A percentile compares a stretch with the other conserved stretches of the same genome.
Conservation (phyloP, 164 flowering plant species). For the Tinospora cordifolia region DNA sequence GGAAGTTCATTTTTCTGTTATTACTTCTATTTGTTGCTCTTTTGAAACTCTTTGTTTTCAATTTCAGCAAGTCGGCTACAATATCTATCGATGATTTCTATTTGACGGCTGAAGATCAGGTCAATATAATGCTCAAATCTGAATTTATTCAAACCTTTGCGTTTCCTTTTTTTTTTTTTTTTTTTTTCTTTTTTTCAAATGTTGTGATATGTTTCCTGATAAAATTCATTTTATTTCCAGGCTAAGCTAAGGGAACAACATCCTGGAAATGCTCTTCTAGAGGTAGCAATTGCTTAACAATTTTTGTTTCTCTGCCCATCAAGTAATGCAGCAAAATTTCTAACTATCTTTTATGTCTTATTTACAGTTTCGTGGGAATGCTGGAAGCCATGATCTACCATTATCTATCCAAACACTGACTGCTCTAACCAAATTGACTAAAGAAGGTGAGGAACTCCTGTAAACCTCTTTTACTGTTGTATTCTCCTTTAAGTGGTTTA, state of each 20-base stretch:
- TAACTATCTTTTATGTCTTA: neutral
- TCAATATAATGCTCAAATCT: constrained; percentile 15
- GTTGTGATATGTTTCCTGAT: neutral
- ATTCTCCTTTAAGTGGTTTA: neutral
- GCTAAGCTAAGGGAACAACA: constrained; percentile 64
- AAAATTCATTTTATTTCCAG: constrained; percentile 27
- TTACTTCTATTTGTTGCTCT: neutral
- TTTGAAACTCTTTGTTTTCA: constrained; percentile 1
- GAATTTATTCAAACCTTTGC: neutral
- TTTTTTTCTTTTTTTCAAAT: neutral
- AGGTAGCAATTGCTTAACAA: constrained; percentile 40
- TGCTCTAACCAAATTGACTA: constrained; percentile 51
- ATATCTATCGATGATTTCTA: constrained; percentile 95
- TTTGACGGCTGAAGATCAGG: constrained; percentile 87
- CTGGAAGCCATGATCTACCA: constrained; percentile 90
- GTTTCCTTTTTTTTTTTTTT: constrained; percentile 1
- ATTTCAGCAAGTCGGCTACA: constrained; percentile 75
- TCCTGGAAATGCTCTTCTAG: constrained; percentile 80
- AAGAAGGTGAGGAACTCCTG: constrained; percentile 49
- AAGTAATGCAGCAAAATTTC: neutral
- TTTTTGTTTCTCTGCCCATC: neutral
- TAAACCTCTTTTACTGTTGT: neutral
- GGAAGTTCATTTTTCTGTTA: neutral
- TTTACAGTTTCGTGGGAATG: constrained; percentile 85
- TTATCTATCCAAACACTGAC: constrained; percentile 66